Evolutionary conservation across 2,329 filamentous ascomycete species (phyloP).

Genomic region (Calcarisporium arbuscula): DNA sequence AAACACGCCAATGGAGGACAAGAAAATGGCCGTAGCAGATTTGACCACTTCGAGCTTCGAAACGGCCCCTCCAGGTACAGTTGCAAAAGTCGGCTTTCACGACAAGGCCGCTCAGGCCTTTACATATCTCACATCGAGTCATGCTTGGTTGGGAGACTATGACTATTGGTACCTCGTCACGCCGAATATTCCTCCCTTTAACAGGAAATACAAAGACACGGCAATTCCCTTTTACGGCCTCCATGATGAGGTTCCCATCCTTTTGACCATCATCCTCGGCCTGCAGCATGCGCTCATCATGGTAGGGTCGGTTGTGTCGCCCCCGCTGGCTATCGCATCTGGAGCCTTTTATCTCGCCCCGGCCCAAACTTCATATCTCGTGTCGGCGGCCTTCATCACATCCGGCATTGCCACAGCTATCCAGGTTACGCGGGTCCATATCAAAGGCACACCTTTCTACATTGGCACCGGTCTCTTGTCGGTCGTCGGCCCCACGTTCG

Average conservation of each 20-base stretch:
- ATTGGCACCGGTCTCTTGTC: constrained; percentile 7
- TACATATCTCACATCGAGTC: too few relatives aligned
- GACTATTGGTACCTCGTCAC: constrained; percentile 9
- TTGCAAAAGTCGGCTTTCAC: too few relatives aligned
- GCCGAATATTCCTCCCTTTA: constrained; percentile 7
- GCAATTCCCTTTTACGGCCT: constrained; percentile 59
- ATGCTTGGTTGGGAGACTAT: constrained; percentile 5
- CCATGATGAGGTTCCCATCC: constrained; percentile 59
- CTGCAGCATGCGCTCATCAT: constrained; percentile 66
- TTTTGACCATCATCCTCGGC: constrained; percentile 60
- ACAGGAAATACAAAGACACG: constrained; percentile 7
- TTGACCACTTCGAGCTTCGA: too few relatives aligned
- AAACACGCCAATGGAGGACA: too few relatives aligned
- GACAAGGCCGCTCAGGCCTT: too few relatives aligned
- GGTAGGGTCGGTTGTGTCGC: constrained; percentile 49
- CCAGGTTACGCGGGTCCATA: constrained; percentile 47
- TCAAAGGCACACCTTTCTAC: constrained; percentile 7
- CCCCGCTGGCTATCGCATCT: constrained; percentile 54
- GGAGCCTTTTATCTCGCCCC: constrained; percentile 47
- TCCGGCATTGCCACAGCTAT: constrained; percentile 53
- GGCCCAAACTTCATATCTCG: constrained; percentile 24
- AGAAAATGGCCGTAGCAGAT: too few relatives aligned
- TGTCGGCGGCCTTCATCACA: constrained; percentile 44
- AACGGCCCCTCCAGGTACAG: too few relatives aligned
- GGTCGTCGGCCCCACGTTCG: constrained; percentile 8